Conservation (phyloP, 306 rosid species). For the Betula pendula region DNA sequence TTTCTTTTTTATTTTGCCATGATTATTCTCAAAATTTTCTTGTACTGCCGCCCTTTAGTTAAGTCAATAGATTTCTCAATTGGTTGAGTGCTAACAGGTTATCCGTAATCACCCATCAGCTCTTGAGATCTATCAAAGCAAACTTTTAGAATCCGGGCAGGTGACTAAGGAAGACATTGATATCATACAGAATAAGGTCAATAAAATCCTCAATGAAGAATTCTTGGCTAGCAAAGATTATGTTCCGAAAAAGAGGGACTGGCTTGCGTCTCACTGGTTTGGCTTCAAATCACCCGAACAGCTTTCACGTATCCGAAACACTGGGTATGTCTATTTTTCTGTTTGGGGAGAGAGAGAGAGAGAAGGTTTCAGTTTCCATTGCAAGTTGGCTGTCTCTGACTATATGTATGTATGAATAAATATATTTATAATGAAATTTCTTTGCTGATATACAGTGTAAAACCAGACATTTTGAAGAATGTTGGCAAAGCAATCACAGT, state of each 20-base stretch:
- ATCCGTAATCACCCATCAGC: slow-evolving; percentile 82
- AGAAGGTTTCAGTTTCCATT: not conserved
- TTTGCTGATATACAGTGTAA: slow-evolving; percentile 53
- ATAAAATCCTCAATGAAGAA: slow-evolving; percentile 78
- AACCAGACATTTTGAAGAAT: slow-evolving; percentile 86
- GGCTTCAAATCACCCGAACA: slow-evolving; percentile 98
- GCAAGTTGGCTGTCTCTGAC: not conserved
- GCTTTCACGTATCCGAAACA: slow-evolving; percentile 83
- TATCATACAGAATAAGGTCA: slow-evolving; percentile 68
- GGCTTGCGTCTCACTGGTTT: slow-evolving; percentile 96
- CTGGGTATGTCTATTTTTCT: slow-evolving; percentile 61
- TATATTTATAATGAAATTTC: slow-evolving; percentile 22
- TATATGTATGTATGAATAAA: slow-evolving; percentile 2
- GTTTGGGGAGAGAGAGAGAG: not conserved
- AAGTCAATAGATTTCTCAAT: slow-evolving; percentile 25
- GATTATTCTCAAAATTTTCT: not conserved
- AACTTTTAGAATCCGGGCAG: slow-evolving; percentile 75
- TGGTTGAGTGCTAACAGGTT: slow-evolving; percentile 47
- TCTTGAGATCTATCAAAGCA: slow-evolving; percentile 81
- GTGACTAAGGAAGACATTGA: slow-evolving; percentile 65
- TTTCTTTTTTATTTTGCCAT: not conserved
- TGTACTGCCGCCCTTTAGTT: slow-evolving; percentile 3
- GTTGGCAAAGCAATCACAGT: slow-evolving; percentile 88
- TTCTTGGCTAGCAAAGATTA: slow-evolving; percentile 90
- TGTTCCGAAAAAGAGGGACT: slow-evolving; percentile 84